phyloP scores from a whole-genome alignment of 73 alveolate species.

The Paramecium pentaurelia region DNA sequence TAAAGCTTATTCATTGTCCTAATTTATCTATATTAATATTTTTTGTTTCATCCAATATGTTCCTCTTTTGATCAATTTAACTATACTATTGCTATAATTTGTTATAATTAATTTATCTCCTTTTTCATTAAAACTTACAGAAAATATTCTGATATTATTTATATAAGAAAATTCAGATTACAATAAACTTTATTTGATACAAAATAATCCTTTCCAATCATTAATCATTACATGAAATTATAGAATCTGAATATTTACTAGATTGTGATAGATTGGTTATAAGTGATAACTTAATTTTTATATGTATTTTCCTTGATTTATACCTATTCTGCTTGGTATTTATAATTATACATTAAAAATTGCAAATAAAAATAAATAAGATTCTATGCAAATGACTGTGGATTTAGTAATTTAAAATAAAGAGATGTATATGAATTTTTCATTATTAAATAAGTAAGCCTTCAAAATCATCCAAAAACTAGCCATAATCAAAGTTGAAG shows the following conservation, averaged over 20 bases:
- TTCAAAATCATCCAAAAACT: neutral
- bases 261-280: neutral
- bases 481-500: neutral
- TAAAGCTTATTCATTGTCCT: neutral
- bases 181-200: neutral
- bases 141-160: neutral
- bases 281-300: neutral
- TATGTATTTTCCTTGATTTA: neutral
- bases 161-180: neutral
- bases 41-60: neutral
- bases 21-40: neutral
- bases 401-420: neutral
- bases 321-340: neutral
- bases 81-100: neutral
- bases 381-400: neutral
- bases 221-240: neutral
- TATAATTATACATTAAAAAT: neutral
- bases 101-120: neutral
- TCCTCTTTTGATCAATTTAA: neutral
- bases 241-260: neutral
- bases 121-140: neutral
- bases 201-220: neutral
- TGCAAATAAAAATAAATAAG: neutral
- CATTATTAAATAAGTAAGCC: neutral
- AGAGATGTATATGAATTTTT: neutral